Evolutionary conservation across 495 filamentous ascomycete genomes (phyloP), one percentile per base, ranked within the genome.

Genomic region (Xylaria intraflava): DNA sequence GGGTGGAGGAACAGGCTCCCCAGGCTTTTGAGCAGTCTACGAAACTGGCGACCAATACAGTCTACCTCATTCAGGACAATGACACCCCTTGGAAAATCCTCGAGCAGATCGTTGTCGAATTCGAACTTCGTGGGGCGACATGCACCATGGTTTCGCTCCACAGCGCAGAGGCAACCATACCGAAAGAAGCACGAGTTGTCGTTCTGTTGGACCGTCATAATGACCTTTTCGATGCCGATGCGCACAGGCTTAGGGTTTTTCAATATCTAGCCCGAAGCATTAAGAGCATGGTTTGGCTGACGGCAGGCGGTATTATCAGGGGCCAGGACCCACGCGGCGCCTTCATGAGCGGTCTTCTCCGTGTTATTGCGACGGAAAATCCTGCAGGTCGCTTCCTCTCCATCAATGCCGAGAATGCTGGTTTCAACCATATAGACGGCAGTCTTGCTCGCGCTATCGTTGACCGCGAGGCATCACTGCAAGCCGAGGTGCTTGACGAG

Each of bases 301-400:
- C 67, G 5, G 19, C 31, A 7, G 62, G 68, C 5, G 66, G 64
- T 0, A 39, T 59, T 7, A 29, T 60, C 7, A 58, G 61, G 10
- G 60, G 59, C 0, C 49, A 36, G 0, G 53, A 62, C 17, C 69
- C 70, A 1, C 50, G 59, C 3, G 51, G 47, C 3, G 61, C 57
- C 0, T 20, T 71, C 4, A 51, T 68, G 0, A 35, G 52, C 24
- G 72, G 70, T 1, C 49, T 72, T 14, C 33, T 62, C 2, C 61
- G 72, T 1, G 61, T 51, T 0, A 48, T 70, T 17, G 57, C 64
- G 3, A 46, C 45, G 0, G 72, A 75, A 41, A 65, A 66, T 30
- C 58, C 62, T 2, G 38, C 42, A 2, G 27, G 31, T 0, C 33
- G 35, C 1, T 53, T 67, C 11, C 20, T 60, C 14, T 65, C 66